Base-by-base conservation (phyloP, 805 yeast genomes). In the Cyberlindnera petersonii region DNA sequence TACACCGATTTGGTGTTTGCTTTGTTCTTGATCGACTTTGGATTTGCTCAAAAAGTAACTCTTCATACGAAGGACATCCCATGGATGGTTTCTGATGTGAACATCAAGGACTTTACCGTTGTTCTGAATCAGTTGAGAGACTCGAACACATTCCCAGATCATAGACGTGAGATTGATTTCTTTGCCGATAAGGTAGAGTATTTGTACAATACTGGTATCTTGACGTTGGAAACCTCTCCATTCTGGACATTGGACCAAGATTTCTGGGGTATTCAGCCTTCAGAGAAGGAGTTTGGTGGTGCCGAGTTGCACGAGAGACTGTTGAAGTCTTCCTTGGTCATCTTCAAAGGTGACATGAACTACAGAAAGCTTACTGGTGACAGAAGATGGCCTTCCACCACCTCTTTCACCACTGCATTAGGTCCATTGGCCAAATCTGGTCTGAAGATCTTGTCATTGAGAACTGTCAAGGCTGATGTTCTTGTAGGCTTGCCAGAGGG, bases 391-490 rank as follows among this genome's bases (percentile, higher is more conserved):
- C 78, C 78, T 15, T 73, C 82, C 42, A 76, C 87, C 3, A 86
- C 95, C 0, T 72, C 88, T 2, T 94, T 91, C 66, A 50, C 45
- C 4, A 60, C 63, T 0, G 91, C 96, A 5, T 73, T 91, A 43
- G 85, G 84, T 39, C 73, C 76, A 4, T 69, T 91, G 48, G 82
- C 83, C 1, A 48, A 61, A 0, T 72, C 79, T 22, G 80, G 80
- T 8, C 66, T 93, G 39, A 79, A 78, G 13, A 51, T 86, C 20
- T 67, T 87, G 42, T 75, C 94, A 24, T 71, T 93, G 52, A 79
- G 99, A 68, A 93, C 98, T 3, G 82, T 95, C 61, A 93, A 93
- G 64, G 97, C 98, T 1, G 98, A 93, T 59, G 98, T 89, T 6
- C 80, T 84, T 38, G 96, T 86, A 28, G 98, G 95, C 2, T 73